These are phyloP conservation scores for Fraxinus cuspidata DNA, from an alignment of 257 asterid genomes.

Conservation along the genomic window DNA sequence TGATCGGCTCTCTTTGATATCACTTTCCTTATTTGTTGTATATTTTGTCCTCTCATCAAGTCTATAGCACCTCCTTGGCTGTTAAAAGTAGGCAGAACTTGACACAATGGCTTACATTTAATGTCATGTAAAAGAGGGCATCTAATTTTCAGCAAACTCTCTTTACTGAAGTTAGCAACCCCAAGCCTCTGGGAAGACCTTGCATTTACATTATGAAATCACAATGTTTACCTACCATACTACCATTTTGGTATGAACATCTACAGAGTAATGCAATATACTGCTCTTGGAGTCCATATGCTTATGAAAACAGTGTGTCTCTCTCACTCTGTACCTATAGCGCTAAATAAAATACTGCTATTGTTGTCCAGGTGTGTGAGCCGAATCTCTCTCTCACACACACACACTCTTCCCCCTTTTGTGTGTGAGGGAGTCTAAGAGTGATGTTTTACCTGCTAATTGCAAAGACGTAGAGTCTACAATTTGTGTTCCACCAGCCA, in stretches of 20 bases:
- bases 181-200: constrained; percentile 39
- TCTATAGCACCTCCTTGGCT: background rate
- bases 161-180: constrained; percentile 55
- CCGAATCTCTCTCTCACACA: too few species aligned
- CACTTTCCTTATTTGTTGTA: constrained; percentile 5
- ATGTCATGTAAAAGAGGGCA: constrained; percentile 20
- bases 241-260: background rate
- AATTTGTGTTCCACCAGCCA: constrained; percentile 66
- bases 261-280: background rate
- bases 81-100: background rate
- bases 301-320: background rate
- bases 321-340: background rate
- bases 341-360: constrained; percentile 15
- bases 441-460: constrained; percentile 56
- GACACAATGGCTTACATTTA: background rate
- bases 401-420: background rate
- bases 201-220: constrained; percentile 32
- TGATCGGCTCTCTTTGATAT: constrained; percentile 2
- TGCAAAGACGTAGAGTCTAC: constrained; percentile 83
- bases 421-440: constrained; percentile 9
- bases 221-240: constrained; percentile 18
- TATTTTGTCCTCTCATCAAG: constrained; percentile 18
- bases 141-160: constrained; percentile 64
- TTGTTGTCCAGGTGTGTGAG: constrained; percentile 3
- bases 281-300: background rate